These are phyloP conservation scores for Blastomyces percursus DNA, from an alignment of 2,329 filamentous ascomycete species.

Conservation along the genomic window DNA sequence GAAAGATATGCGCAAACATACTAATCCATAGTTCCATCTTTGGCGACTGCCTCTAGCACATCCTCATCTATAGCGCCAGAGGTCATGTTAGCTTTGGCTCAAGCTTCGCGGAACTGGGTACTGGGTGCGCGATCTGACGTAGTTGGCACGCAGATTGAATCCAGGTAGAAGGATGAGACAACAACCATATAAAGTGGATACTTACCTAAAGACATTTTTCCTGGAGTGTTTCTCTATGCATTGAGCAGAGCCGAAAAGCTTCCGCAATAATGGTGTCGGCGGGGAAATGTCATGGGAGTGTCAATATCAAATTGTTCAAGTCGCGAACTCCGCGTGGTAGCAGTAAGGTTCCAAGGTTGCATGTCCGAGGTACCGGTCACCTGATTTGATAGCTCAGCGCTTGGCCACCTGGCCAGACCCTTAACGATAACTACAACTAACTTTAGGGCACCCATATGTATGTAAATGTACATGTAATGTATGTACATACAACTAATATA, in stretches of 20 bases:
- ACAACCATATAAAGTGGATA: neutral
- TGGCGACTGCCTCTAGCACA: conserved; percentile 45
- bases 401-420: neutral
- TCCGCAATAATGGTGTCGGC: neutral
- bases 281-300: neutral
- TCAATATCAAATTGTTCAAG: neutral
- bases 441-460: neutral
- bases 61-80: conserved; percentile 34
- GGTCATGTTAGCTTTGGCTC: neutral
- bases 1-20: conserved; percentile 27
- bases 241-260: neutral
- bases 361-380: neutral
- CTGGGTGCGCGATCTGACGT: neutral
- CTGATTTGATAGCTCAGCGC: neutral
- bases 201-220: conserved; percentile 7
- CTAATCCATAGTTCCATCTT: conserved; percentile 49
- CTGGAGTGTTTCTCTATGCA: neutral
- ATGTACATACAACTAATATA: too few relatives aligned
- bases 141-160: neutral
- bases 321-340: neutral
- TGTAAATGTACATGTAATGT: too few relatives aligned
- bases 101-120: neutral
- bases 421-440: neutral
- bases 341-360: neutral
- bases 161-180: neutral